Evolutionary conservation across 2,329 filamentous ascomycete genomes (phyloP).

Genomic region (Aureobasidium sp.): DNA sequence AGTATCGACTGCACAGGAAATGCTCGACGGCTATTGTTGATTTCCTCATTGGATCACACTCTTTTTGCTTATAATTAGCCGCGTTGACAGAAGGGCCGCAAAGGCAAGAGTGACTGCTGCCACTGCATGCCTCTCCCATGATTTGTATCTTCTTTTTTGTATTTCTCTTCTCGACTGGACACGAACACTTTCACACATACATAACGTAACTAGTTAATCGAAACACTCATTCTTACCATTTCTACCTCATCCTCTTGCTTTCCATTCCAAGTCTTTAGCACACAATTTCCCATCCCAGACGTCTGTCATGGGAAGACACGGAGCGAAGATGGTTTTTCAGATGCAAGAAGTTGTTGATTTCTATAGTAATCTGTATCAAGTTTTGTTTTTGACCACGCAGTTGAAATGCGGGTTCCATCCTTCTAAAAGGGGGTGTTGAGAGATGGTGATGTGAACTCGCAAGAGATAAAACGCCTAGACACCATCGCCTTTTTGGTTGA

Average conservation of each 20-base stretch:
- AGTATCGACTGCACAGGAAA: neutral
- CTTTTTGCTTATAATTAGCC: neutral
- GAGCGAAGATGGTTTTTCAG: neutral
- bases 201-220: neutral
- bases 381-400: constrained; percentile 10
- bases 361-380: neutral
- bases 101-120: neutral
- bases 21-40: neutral
- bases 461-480: neutral
- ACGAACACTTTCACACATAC: neutral
- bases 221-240: neutral
- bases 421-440: neutral
- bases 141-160: neutral
- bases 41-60: neutral
- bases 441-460: neutral
- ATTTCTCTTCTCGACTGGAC: neutral
- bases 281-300: too few species aligned
- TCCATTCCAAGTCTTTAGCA: too few species aligned
- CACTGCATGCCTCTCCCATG: neutral
- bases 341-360: neutral
- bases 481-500: constrained; percentile 21
- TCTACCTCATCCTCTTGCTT: neutral
- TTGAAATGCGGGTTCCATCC: constrained; percentile 11
- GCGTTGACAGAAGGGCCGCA: neutral
- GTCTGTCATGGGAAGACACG: too few species aligned